Conservation (phyloP, 2,329 filamentous ascomycete genomes). For the Xylariaceae sp. region DNA sequence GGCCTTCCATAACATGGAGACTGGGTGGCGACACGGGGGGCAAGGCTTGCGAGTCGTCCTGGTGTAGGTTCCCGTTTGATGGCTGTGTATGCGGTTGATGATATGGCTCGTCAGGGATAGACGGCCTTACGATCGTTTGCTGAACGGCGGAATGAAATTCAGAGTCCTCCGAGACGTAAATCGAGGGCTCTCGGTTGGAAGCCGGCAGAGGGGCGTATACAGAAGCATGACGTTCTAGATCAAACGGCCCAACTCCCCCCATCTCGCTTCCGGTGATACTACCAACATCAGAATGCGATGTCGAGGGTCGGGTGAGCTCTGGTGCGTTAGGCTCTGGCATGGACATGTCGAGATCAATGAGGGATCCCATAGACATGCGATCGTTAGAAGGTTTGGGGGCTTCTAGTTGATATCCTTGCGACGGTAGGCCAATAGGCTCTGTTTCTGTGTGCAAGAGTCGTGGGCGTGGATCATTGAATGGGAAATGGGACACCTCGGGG, state of each 20-base stretch:
- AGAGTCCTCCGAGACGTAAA: conserved; percentile 58
- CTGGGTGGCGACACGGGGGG: conserved; percentile 43
- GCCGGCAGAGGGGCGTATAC: conserved; percentile 40
- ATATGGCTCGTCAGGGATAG: not conserved
- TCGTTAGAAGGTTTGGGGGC: conserved; percentile 31
- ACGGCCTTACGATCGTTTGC: conserved; percentile 23
- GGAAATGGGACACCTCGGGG: conserved; percentile 48
- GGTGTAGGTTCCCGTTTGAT: conserved; percentile 12
- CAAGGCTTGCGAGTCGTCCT: conserved; percentile 5
- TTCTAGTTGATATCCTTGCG: conserved; percentile 38
- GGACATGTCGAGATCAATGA: conserved; percentile 54
- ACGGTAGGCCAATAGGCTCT: conserved; percentile 40
- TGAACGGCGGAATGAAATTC: conserved; percentile 30
- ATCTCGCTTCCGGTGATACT: conserved; percentile 54
- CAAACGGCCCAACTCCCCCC: conserved; percentile 54
- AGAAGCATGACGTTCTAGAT: conserved; percentile 59
- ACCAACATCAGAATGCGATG: conserved; percentile 54
- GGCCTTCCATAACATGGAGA: conserved; percentile 49
- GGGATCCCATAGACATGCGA: conserved; percentile 39
- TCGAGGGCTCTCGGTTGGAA: conserved; percentile 49
- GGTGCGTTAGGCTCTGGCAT: conserved; percentile 45
- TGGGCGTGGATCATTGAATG: conserved; percentile 40
- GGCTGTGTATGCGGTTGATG: too few species aligned
- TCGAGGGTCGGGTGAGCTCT: conserved; percentile 50
- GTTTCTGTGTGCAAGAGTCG: conserved; percentile 46